Evolutionary conservation across 495 filamentous ascomycete genomes (phyloP).

Genomic region (Sabuloglossum arenarium): DNA sequence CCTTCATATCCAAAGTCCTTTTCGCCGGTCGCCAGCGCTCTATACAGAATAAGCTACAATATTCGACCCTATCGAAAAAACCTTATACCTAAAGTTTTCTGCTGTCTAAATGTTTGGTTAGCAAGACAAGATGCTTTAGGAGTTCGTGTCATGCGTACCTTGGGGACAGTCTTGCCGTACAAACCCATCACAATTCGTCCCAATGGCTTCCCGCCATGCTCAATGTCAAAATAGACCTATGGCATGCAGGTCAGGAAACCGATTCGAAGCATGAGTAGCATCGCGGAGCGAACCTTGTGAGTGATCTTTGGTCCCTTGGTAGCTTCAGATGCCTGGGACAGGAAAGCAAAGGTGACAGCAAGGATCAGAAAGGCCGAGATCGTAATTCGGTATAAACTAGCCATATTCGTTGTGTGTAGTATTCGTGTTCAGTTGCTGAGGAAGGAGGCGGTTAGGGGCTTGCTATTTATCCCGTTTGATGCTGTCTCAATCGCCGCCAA

Average conservation of each 20-base stretch:
- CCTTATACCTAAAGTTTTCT: conserved; percentile 73
- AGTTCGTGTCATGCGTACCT: conserved; percentile 24
- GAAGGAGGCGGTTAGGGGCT: not conserved
- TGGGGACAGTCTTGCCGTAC: conserved; percentile 95
- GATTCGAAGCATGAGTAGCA: not conserved
- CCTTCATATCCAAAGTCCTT: conserved; percentile 93
- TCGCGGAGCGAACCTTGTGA: conserved; percentile 40
- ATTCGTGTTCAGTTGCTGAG: not conserved
- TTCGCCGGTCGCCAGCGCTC: conserved; percentile 86
- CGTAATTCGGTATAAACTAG: conserved; percentile 18
- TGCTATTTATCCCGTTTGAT: too few species aligned
- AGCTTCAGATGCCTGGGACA: conserved; percentile 47
- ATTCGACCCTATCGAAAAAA: not conserved
- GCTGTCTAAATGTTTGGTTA: conserved; percentile 35
- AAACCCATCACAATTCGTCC: conserved; percentile 84
- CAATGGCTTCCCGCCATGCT: conserved; percentile 67
- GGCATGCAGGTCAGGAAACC: conserved; percentile 1
- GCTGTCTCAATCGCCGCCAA: too few species aligned
- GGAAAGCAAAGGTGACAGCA: conserved; percentile 48
- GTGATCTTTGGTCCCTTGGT: conserved; percentile 92
- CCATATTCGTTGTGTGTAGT: not conserved
- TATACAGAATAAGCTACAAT: conserved; percentile 8
- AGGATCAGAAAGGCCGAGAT: conserved; percentile 56
- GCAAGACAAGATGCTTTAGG: not conserved
- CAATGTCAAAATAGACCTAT: conserved; percentile 83